Percentiles rank a stretch among this genome's conserved stretches.
phyloP scores from a whole-genome alignment of 2,329 filamentous ascomycete genomes.

The Diaporthe ampelina region DNA sequence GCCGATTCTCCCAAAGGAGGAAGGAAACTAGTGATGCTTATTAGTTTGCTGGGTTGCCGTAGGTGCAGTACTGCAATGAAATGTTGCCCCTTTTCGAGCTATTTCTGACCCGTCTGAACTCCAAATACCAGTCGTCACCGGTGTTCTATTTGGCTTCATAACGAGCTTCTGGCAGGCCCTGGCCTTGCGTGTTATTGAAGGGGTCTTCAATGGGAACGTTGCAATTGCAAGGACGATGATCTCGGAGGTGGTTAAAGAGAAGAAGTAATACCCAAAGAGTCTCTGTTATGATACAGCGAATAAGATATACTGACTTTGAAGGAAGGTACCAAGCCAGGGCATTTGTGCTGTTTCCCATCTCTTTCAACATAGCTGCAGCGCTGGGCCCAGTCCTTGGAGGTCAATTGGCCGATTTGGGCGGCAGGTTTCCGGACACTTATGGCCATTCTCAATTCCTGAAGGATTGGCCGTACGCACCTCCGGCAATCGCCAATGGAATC shows the following conservation, averaged over 20 bases:
- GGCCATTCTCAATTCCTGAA: background rate
- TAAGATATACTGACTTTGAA: background rate
- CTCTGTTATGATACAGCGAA: background rate
- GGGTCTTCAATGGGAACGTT: background rate
- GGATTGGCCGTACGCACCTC: background rate
- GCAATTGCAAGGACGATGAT: background rate
- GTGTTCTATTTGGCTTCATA: background rate
- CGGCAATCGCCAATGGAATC: background rate
- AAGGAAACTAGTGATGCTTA: background rate
- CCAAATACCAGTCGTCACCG: background rate
- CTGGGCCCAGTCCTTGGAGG: background rate
- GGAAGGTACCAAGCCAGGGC: background rate
- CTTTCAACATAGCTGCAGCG: slow-evolving; percentile 1
- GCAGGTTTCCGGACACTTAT: background rate
- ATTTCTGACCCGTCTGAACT: background rate
- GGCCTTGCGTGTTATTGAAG: background rate
- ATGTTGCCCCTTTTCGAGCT: background rate
- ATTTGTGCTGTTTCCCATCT: background rate
- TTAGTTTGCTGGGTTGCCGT: background rate
- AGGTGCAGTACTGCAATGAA: background rate
- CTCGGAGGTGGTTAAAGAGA: slow-evolving; percentile 2
- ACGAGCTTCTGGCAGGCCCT: background rate
- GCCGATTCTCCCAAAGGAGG: background rate
- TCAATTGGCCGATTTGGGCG: background rate
- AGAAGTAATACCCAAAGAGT: background rate